These are phyloP conservation scores for Knufia petricola DNA, from an alignment of 2,329 filamentous ascomycete genomes.

Conservation along the genomic window DNA sequence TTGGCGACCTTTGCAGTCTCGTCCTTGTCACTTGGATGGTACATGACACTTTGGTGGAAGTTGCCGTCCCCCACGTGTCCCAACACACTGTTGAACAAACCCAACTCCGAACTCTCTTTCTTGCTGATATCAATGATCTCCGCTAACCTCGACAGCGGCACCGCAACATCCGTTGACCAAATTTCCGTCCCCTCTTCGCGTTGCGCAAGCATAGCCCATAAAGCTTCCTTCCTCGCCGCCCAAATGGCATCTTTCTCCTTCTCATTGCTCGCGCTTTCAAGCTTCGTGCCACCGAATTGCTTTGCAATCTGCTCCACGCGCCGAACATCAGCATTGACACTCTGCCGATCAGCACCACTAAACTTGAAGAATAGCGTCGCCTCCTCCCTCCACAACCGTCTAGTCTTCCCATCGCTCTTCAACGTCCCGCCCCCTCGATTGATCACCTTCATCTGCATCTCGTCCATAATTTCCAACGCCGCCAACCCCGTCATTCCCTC, in stretches of 20 bases:
- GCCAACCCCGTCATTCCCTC: conserved; percentile 58
- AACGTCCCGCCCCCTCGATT: conserved; percentile 60
- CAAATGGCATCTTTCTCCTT: conserved; percentile 69
- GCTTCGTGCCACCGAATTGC: conserved; percentile 45
- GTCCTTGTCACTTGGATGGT: conserved; percentile 58
- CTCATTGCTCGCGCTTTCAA: conserved; percentile 64
- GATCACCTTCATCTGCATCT: conserved; percentile 76
- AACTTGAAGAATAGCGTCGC: conserved; percentile 84
- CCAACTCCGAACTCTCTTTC: conserved; percentile 38
- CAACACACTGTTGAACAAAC: conserved; percentile 76
- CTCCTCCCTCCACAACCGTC: conserved; percentile 58
- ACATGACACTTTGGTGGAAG: conserved; percentile 89
- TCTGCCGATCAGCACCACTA: conserved; percentile 49
- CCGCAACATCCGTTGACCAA: conserved; percentile 80
- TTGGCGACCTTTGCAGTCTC: conserved; percentile 68
- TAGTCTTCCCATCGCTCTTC: conserved; percentile 32
- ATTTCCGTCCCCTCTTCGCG: conserved; percentile 51
- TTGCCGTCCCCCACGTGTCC: conserved; percentile 92
- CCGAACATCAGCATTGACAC: conserved; percentile 67
- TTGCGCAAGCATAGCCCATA: conserved; percentile 69
- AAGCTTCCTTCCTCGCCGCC: conserved; percentile 72
- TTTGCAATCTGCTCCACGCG: conserved; percentile 54
- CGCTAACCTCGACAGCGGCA: conserved; percentile 59
- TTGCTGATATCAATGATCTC: conserved; percentile 47
- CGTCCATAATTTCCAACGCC: conserved; percentile 80